phyloP scores from a whole-genome alignment of 805 yeast species.

The Saccharomycopsis fodiens region DNA sequence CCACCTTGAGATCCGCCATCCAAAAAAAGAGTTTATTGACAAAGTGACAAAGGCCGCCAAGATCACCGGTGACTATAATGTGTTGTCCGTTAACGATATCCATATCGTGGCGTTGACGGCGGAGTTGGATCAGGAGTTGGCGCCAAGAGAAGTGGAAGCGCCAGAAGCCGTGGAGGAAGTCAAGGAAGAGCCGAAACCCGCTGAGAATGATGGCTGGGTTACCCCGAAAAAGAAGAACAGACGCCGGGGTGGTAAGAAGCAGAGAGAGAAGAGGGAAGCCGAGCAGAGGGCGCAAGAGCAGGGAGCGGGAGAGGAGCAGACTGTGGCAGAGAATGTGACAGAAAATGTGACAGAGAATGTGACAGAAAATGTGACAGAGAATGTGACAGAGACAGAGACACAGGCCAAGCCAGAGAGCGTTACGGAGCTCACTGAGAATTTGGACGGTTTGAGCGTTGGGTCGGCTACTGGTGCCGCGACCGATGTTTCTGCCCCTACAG shows the following conservation, averaged over 20 bases:
- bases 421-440: constrained; percentile 11
- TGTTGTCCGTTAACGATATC: constrained; percentile 83
- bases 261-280: constrained; percentile 49
- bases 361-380: constrained; percentile 26
- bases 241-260: constrained; percentile 61
- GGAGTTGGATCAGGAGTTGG: constrained; percentile 70
- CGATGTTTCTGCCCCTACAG: constrained; percentile 3
- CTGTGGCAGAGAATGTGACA: constrained; percentile 5
- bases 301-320: constrained; percentile 24
- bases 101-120: constrained; percentile 88
- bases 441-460: constrained; percentile 10
- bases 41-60: constrained; percentile 71
- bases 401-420: constrained; percentile 13
- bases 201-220: constrained; percentile 15
- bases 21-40: constrained; percentile 54
- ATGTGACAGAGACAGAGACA: constrained; percentile 19
- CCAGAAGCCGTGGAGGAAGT: constrained; percentile 11
- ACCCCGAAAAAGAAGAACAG: constrained; percentile 33
- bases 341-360: constrained; percentile 24
- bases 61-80: constrained; percentile 86
- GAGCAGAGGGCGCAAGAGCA: constrained; percentile 51
- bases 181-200: constrained; percentile 15
- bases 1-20: constrained; percentile 63
- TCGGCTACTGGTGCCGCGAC: neutral
- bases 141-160: constrained; percentile 34